A percentile compares a stretch with the other conserved stretches of the same genome.
These are phyloP conservation scores for Suzukiozyma palmioleophila DNA, from an alignment of 1,139 yeast species.

Conservation along the genomic window DNA sequence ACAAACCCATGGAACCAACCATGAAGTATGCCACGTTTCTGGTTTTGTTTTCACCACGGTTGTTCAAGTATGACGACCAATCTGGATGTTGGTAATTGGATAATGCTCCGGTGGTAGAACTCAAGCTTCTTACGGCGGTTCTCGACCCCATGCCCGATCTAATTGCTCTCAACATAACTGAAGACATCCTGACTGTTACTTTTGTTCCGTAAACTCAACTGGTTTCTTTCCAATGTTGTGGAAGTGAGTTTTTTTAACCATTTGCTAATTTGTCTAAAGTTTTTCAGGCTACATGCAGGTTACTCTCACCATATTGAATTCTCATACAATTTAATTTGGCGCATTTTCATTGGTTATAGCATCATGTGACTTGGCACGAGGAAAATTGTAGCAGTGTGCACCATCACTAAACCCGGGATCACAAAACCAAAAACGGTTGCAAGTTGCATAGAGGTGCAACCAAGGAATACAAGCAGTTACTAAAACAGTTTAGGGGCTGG, in stretches of 20 bases:
- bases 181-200: conserved; percentile 22
- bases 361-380: background rate
- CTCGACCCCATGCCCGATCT: conserved; percentile 46
- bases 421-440: too few species aligned
- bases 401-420: too few species aligned
- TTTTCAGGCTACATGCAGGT: background rate
- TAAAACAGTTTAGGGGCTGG: too few species aligned
- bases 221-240: too few species aligned
- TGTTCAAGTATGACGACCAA: conserved; percentile 76
- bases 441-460: too few species aligned
- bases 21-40: conserved; percentile 94
- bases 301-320: background rate
- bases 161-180: conserved; percentile 53
- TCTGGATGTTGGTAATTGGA: conserved; percentile 92
- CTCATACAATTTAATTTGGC: conserved; percentile 1
- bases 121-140: conserved; percentile 34
- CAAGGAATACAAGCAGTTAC: too few species aligned
- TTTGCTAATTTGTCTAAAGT: conserved; percentile 1
- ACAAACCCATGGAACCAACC: conserved; percentile 94
- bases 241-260: conserved; percentile 6
- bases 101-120: conserved; percentile 46
- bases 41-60: conserved; percentile 63
- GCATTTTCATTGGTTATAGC: background rate
- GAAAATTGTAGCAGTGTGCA: too few species aligned
- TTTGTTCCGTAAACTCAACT: too few species aligned